Conservation (phyloP, 352 stramenopile species). For the Phytophthora gonapodyides region DNA sequence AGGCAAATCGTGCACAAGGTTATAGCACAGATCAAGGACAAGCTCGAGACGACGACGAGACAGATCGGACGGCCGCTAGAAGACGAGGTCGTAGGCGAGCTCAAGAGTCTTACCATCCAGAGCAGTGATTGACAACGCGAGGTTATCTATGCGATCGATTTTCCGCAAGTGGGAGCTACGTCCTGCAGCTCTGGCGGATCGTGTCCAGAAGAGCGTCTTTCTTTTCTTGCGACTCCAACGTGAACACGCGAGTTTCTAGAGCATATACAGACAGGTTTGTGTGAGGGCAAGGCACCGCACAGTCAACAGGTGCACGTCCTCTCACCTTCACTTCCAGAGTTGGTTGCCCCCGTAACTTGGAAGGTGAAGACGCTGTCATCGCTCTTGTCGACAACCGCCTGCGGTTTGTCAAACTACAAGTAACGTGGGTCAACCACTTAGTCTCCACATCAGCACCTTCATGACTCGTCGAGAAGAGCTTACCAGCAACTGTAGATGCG, state of each 20-base stretch:
- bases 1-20: slow-evolving; percentile 47
- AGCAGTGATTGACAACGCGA: slow-evolving; percentile 13
- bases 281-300: neutral
- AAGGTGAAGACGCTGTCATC: slow-evolving; percentile 72
- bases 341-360: slow-evolving; percentile 59
- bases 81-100: slow-evolving; percentile 10
- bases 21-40: slow-evolving; percentile 45
- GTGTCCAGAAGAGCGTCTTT: slow-evolving; percentile 55
- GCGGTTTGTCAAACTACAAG: slow-evolving; percentile 64
- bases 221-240: slow-evolving; percentile 54
- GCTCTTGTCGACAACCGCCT: slow-evolving; percentile 64
- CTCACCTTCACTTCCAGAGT: slow-evolving; percentile 55
- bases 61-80: slow-evolving; percentile 5
- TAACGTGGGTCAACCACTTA: neutral
- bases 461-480: slow-evolving; percentile 9
- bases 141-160: neutral
- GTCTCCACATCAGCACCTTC: neutral
- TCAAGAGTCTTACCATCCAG: slow-evolving; percentile 19
- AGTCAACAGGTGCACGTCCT: neutral
- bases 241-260: slow-evolving; percentile 74
- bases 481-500: slow-evolving; percentile 70
- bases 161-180: slow-evolving; percentile 11
- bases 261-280: slow-evolving; percentile 2
- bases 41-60: slow-evolving; percentile 18
- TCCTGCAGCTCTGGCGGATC: slow-evolving; percentile 50